These are phyloP conservation scores for Simmondsia chinensis DNA, from an alignment of 148 eudicot species.

Conservation along the genomic window DNA sequence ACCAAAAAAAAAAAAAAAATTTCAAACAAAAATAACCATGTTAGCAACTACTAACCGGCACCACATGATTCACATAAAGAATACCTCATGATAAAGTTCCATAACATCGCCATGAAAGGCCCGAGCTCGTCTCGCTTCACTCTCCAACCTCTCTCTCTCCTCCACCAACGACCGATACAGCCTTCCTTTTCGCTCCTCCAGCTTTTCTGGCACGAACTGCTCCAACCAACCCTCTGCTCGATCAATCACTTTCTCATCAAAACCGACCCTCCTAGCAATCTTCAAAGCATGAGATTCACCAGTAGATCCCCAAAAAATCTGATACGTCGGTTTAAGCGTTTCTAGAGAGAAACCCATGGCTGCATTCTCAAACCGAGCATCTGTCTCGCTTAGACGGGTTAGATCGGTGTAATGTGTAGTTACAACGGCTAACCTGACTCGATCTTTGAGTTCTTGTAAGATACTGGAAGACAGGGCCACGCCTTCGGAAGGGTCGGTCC, in stretches of 20 bases:
- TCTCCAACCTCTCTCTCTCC: constrained; percentile 61
- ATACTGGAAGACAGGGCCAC: constrained; percentile 87
- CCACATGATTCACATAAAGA: constrained; percentile 3
- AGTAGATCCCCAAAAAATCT: constrained; percentile 78
- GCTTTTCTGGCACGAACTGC: constrained; percentile 76
- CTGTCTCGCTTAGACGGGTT: constrained; percentile 55
- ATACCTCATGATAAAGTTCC: constrained; percentile 74
- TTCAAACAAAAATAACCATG: no score
- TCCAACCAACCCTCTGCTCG: constrained; percentile 68
- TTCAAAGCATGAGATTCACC: constrained; percentile 91
- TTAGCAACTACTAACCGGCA: neutral
- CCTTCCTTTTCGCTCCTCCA: constrained; percentile 49
- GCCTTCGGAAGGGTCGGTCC: constrained; percentile 98
- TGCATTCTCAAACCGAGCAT: constrained; percentile 76
- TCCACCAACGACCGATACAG: constrained; percentile 65
- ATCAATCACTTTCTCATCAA: constrained; percentile 63
- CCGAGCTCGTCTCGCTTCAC: constrained; percentile 49
- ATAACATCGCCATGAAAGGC: constrained; percentile 55
- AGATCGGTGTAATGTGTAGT: constrained; percentile 95
- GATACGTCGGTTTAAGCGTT: constrained; percentile 78
- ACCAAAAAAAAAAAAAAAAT: no score
- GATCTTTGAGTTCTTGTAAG: constrained; percentile 71
- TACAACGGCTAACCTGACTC: constrained; percentile 72
- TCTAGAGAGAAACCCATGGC: constrained; percentile 91
- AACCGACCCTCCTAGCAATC: constrained; percentile 81